Conservation (phyloP, 2,329 filamentous ascomycete genomes). For the Fusarium marasasianum region DNA sequence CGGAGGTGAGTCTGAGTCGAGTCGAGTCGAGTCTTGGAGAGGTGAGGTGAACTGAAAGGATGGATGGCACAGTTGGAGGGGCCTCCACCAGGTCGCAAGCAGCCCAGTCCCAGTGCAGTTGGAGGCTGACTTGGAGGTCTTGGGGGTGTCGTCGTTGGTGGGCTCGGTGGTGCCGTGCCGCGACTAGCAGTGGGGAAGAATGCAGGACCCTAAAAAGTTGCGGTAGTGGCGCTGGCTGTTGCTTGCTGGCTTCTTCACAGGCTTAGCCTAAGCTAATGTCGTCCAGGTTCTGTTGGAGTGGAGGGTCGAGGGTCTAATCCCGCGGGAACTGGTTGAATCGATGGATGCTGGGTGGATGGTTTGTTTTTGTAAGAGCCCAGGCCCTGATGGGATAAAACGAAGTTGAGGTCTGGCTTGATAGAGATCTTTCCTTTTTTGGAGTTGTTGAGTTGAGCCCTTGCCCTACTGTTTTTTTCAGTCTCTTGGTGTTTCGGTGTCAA, state of each 20-base stretch:
- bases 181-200: slow-evolving; percentile 25
- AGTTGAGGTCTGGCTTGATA: slow-evolving; percentile 20
- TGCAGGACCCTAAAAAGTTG: slow-evolving; percentile 36
- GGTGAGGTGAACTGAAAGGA: not conserved
- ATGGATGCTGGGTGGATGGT: not conserved
- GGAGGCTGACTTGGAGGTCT: slow-evolving; percentile 20
- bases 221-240: slow-evolving; percentile 22
- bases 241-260: slow-evolving; percentile 12
- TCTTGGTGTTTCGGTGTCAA: not conserved
- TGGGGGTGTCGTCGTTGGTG: slow-evolving; percentile 16
- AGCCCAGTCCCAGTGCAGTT: slow-evolving; percentile 21
- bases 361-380: slow-evolving; percentile 13
- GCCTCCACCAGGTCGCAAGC: not conserved
- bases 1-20: slow-evolving; percentile 13
- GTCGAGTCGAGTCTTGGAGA: not conserved
- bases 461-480: slow-evolving; percentile 14
- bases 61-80: not conserved
- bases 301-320: slow-evolving; percentile 15
- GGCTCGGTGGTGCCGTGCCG: slow-evolving; percentile 34
- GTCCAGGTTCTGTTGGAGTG: not conserved
- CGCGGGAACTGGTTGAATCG: slow-evolving; percentile 27
- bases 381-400: slow-evolving; percentile 25
- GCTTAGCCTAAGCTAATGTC: slow-evolving; percentile 15
- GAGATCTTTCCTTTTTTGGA: slow-evolving; percentile 30
- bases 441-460: slow-evolving; percentile 36